Percentiles rank a stretch among this genome's conserved stretches.
Conservation (phyloP, 495 filamentous ascomycete genomes). For the Terfezia claveryi region DNA sequence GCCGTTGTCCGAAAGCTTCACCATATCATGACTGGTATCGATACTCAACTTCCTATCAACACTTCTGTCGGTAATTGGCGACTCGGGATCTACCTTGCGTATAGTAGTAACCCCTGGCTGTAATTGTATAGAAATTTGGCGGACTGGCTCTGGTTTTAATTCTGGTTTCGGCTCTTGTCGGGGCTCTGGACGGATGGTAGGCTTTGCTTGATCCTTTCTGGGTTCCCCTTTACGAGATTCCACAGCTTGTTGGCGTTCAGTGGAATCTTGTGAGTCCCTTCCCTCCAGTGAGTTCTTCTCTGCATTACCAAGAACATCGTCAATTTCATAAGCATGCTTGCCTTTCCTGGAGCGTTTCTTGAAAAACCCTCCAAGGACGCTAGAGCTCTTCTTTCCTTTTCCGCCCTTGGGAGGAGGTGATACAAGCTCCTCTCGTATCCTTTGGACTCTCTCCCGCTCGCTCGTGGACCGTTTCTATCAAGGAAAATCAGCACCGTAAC, state of each 20-base stretch:
- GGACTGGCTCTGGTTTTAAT: no score
- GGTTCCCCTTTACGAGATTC: conserved; percentile 26
- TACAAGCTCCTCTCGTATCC: conserved; percentile 8
- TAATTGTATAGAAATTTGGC: no score
- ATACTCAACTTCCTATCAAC: no score
- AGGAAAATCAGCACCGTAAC: not conserved
- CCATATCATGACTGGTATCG: no score
- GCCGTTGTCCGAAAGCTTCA: no score
- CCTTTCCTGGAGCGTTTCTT: conserved; percentile 82
- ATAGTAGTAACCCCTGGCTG: no score
- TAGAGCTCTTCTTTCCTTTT: conserved; percentile 83
- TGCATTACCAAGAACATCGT: conserved; percentile 21
- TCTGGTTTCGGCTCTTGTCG: not conserved
- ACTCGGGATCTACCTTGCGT: no score
- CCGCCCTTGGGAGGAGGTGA: conserved; percentile 37
- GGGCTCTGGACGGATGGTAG: not conserved
- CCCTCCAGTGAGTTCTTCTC: conserved; percentile 33
- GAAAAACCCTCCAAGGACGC: conserved; percentile 85
- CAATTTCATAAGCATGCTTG: conserved; percentile 42
- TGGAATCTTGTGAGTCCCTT: conserved; percentile 29
- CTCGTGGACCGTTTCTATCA: not conserved
- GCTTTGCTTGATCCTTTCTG: conserved; percentile 6
- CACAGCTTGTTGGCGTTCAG: conserved; percentile 27
- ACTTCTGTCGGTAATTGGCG: no score
- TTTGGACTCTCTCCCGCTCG: not conserved